A percentile compares a stretch with the other conserved stretches of the same genome.
Evolutionary conservation across 163 green algal genomes (phyloP).

Genomic region (Scenedesmus sp.): DNA sequence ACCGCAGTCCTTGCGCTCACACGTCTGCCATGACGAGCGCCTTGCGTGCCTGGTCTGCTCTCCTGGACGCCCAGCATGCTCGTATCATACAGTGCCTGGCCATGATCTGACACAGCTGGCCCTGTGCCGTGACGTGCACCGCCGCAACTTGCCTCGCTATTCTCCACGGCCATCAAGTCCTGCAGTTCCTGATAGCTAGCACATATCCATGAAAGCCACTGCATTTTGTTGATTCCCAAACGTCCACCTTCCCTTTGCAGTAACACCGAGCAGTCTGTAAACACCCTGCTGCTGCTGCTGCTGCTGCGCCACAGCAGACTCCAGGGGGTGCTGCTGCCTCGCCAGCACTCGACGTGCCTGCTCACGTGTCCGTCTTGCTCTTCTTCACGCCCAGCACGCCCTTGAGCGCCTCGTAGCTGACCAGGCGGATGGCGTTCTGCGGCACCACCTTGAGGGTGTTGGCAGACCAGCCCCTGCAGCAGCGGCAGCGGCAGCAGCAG

Average conservation of each 20-base stretch:
- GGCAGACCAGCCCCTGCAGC: conserved; percentile 82
- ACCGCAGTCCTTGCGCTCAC: too few species aligned
- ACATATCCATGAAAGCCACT: too few species aligned
- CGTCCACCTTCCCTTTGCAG: too few species aligned
- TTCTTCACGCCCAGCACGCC: conserved; percentile 79
- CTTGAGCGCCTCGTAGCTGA: conserved; percentile 92
- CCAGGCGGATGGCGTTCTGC: conserved; percentile 93
- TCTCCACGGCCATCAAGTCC: conserved; percentile 77
- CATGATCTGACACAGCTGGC: too few species aligned
- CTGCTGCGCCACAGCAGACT: neutral
- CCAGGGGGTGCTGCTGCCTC: too few species aligned
- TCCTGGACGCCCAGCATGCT: too few species aligned
- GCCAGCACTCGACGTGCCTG: too few species aligned
- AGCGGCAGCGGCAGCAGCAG: neutral
- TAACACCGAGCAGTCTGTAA: too few species aligned
- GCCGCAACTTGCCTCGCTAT: conserved; percentile 84
- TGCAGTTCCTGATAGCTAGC: conserved; percentile 87
- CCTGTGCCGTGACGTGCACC: too few species aligned
- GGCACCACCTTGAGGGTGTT: conserved; percentile 91
- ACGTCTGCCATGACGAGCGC: too few species aligned
- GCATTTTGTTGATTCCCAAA: too few species aligned
- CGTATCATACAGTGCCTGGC: too few species aligned
- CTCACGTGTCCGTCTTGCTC: conserved; percentile 85
- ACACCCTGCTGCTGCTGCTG: conserved; percentile 81
- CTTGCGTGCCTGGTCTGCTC: conserved; percentile 85